A percentile compares a stretch with the other conserved stretches of the same genome.
These are phyloP conservation scores for Capsicum chinense DNA, from an alignment of 257 asterid genomes.

Conservation along the genomic window DNA sequence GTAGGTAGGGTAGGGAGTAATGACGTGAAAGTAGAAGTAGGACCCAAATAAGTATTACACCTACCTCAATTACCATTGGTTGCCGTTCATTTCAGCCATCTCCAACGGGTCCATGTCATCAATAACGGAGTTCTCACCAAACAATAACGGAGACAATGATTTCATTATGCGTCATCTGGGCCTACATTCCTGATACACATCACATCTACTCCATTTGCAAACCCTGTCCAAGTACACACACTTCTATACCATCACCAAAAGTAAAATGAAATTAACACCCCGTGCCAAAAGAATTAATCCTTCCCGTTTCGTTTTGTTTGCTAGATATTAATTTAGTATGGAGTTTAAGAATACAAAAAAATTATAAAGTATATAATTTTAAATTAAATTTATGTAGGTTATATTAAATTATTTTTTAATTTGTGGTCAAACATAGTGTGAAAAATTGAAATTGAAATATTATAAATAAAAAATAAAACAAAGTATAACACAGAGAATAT, in stretches of 20 bases:
- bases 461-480: too few species aligned
- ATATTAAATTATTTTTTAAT: too few species aligned
- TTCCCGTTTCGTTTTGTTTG: too few species aligned
- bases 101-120: constrained; percentile 12
- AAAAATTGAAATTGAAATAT: too few species aligned
- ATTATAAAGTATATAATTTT: too few species aligned
- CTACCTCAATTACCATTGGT: constrained; percentile 60
- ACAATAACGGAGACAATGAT: constrained; percentile 17
- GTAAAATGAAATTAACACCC: neutral
- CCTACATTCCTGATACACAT: neutral
- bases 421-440: too few species aligned
- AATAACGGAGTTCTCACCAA: constrained; percentile 27
- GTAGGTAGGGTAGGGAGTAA: neutral
- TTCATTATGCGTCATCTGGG: neutral
- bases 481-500: too few species aligned
- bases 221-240: neutral
- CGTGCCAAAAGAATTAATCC: too few species aligned
- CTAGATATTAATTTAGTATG: too few species aligned
- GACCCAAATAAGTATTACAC: constrained; percentile 43
- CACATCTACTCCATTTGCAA: neutral
- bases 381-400: too few species aligned
- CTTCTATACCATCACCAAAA: neutral
- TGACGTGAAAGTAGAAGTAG: constrained; percentile 32
- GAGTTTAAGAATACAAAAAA: too few species aligned
- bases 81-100: constrained; percentile 46